These are phyloP conservation scores for Madurella fahalii DNA, from an alignment of 2,329 filamentous ascomycete species.

Conservation along the genomic window DNA sequence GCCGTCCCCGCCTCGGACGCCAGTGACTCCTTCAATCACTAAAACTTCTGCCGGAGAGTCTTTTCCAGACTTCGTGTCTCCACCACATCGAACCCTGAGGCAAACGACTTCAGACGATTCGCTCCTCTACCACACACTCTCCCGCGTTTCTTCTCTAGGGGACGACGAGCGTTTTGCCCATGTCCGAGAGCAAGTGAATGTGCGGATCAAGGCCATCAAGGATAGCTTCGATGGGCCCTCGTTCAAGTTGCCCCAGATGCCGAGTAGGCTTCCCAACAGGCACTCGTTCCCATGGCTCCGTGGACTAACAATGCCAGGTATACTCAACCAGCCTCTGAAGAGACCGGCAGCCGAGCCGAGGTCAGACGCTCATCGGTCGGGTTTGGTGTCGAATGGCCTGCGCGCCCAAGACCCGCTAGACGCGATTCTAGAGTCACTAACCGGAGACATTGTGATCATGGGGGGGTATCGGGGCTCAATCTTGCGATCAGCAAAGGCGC, in stretches of 20 bases:
- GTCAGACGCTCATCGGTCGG: conserved; percentile 9
- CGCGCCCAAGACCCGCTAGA: conserved; percentile 40
- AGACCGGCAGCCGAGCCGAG: conserved; percentile 19
- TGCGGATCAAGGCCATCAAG: conserved; percentile 81
- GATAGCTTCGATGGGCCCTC: conserved; percentile 80
- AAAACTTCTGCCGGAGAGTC: conserved; percentile 1
- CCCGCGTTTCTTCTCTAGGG: conserved; percentile 75
- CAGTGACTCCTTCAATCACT: conserved; percentile 2
- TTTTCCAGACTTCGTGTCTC: neutral
- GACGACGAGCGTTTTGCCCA: conserved; percentile 78
- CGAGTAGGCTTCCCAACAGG: conserved; percentile 32
- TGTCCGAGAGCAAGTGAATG: conserved; percentile 81
- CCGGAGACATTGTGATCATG: conserved; percentile 81
- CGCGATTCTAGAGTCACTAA: conserved; percentile 60
- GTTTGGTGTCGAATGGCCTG: conserved; percentile 22
- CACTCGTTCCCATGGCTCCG: neutral
- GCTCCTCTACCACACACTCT: conserved; percentile 69
- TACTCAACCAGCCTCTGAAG: conserved; percentile 30
- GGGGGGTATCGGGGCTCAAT: conserved; percentile 89
- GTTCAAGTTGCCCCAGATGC: conserved; percentile 64
- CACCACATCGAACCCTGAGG: conserved; percentile 38
- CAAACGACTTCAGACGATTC: conserved; percentile 74
- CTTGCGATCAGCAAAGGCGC: conserved; percentile 75
- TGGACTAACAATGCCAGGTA: conserved; percentile 18
- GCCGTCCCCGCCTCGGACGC: conserved; percentile 9